Conservation (phyloP, 306 rosid genomes). For the Crotalaria pallida region DNA sequence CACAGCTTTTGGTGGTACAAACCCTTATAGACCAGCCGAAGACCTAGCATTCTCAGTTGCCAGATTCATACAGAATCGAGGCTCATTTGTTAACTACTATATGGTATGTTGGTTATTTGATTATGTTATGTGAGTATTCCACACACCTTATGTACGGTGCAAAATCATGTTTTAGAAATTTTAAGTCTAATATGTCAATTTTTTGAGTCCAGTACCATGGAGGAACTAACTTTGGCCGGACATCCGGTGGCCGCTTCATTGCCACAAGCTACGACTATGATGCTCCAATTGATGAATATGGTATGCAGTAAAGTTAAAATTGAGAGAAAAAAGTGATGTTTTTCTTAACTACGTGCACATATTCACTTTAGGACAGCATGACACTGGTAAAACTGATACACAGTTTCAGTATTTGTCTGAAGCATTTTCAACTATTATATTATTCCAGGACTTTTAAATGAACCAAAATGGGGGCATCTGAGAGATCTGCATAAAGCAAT, state of each 20-base stretch:
- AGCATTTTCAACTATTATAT: conserved; percentile 15
- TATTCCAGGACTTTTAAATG: conserved; percentile 34
- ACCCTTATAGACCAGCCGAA: conserved; percentile 82
- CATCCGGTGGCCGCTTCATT: conserved; percentile 81
- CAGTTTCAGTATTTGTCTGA: conserved; percentile 11
- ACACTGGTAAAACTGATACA: not conserved
- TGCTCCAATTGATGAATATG: conserved; percentile 91
- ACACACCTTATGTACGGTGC: not conserved
- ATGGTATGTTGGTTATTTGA: conserved; percentile 50
- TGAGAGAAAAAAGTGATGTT: not conserved
- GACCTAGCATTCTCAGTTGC: conserved; percentile 87
- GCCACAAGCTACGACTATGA: conserved; percentile 96
- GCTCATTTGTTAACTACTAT: conserved; percentile 80
- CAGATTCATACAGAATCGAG: conserved; percentile 83
- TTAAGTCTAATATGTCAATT: not conserved
- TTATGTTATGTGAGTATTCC: not conserved
- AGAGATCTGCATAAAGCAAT: conserved; percentile 65
- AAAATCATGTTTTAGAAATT: not conserved
- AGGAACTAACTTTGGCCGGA: conserved; percentile 95
- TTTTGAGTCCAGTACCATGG: conserved; percentile 71
- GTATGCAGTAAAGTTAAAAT: conserved; percentile 30
- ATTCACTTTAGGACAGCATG: conserved; percentile 11
- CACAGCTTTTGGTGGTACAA: conserved; percentile 83
- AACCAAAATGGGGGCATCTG: conserved; percentile 79
- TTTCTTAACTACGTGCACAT: not conserved